Conservation (phyloP, 345 rosid genomes). For the Ceriops zippeliana region DNA sequence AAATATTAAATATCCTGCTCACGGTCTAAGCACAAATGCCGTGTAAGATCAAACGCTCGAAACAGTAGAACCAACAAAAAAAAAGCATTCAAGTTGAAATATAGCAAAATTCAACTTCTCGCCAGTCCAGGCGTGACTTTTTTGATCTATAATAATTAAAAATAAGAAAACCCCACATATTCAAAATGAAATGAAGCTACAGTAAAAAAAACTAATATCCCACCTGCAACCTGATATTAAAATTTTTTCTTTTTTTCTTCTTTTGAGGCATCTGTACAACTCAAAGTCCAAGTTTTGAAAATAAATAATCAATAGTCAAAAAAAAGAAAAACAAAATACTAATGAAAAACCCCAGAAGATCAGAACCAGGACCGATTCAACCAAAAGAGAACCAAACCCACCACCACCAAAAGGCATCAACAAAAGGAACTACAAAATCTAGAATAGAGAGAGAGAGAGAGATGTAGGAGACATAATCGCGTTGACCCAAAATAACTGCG, state of each 20-base stretch:
- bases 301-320: conserved; percentile 9
- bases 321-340: not conserved
- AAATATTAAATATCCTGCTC: conserved; percentile 12
- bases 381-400: conserved; percentile 4
- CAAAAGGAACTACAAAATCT: not conserved
- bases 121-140: conserved; percentile 14
- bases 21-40: conserved; percentile 2
- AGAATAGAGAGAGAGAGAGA: no score
- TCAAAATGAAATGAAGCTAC: not conserved
- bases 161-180: not conserved
- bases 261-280: not conserved
- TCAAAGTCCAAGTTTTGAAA: not conserved
- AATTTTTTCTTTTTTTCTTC: not conserved
- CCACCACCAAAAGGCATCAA: not conserved
- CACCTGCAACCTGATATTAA: not conserved
- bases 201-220: not conserved
- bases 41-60: not conserved
- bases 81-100: conserved; percentile 12
- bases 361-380: conserved; percentile 11
- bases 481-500: no score
- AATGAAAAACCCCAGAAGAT: conserved; percentile 12
- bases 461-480: no score
- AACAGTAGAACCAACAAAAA: conserved; percentile 10
- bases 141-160: conserved; percentile 14
- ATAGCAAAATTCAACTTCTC: conserved; percentile 8